phyloP scores from a whole-genome alignment of 495 filamentous ascomycete species.

The Talaromyces liani region DNA sequence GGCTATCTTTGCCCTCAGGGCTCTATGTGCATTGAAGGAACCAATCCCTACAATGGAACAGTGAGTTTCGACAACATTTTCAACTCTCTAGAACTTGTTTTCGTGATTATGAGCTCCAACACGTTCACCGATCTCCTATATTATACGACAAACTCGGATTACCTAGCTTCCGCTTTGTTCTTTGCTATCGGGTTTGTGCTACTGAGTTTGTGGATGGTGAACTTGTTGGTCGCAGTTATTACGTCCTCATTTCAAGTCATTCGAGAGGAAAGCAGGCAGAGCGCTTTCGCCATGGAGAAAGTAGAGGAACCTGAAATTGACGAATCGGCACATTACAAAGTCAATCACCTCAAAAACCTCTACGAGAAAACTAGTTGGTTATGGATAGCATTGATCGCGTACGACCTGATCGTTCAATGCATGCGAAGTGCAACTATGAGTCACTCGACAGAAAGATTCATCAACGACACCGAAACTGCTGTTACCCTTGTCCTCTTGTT shows the following conservation, averaged over 20 bases:
- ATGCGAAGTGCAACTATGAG: conserved; percentile 72
- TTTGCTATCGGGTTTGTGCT: conserved; percentile 84
- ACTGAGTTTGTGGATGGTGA: conserved; percentile 93
- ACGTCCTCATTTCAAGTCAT: conserved; percentile 98
- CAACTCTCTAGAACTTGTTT: conserved; percentile 89
- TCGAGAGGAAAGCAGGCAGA: conserved; percentile 87
- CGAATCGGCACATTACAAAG: conserved; percentile 26
- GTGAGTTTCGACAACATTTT: conserved; percentile 93
- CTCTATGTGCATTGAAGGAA: conserved; percentile 72
- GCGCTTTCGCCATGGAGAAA: conserved; percentile 80
- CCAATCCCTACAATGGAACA: conserved; percentile 77
- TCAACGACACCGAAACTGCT: conserved; percentile 61
- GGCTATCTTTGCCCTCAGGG: conserved; percentile 84
- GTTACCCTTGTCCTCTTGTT: conserved; percentile 73
- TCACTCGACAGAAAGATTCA: conserved; percentile 39
- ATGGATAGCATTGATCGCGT: conserved; percentile 76
- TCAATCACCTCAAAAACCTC: conserved; percentile 54
- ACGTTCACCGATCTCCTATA: conserved; percentile 94
- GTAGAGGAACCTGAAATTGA: conserved; percentile 37
- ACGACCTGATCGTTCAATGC: conserved; percentile 66
- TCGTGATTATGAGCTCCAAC: conserved; percentile 97
- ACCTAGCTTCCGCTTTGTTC: conserved; percentile 75
- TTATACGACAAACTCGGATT: conserved; percentile 84
- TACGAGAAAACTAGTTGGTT: conserved; percentile 68
- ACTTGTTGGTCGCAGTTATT: conserved; percentile 95